phyloP scores from a whole-genome alignment of 768 basidiomycete species.

The Coprinellus micaceus region DNA sequence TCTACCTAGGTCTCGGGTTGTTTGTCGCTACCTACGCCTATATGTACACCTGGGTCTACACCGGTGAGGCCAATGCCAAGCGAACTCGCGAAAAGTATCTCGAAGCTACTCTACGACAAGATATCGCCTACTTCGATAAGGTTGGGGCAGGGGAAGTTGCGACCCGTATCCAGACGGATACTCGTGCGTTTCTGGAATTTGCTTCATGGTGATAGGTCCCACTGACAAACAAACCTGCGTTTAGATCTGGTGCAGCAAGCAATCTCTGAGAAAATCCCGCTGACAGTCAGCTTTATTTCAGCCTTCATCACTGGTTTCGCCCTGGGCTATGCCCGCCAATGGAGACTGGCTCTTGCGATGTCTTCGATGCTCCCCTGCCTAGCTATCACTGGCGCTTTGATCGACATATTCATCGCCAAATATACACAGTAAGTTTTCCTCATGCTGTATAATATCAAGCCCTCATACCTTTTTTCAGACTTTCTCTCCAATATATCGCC shows the following conservation, averaged over 20 bases:
- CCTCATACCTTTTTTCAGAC: slow-evolving; percentile 31
- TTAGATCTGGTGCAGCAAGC: slow-evolving; percentile 76
- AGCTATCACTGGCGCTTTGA: slow-evolving; percentile 53
- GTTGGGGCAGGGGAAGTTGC: slow-evolving; percentile 86
- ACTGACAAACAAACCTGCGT: too few species aligned
- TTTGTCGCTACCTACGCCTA: slow-evolving; percentile 61
- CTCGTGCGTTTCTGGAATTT: slow-evolving; percentile 51
- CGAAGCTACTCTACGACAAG: slow-evolving; percentile 66
- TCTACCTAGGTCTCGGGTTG: slow-evolving; percentile 57
- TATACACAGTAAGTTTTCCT: slow-evolving; percentile 48
- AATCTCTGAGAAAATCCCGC: slow-evolving; percentile 73
- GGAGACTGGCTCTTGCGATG: slow-evolving; percentile 73
- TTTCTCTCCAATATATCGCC: slow-evolving; percentile 62
- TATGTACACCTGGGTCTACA: slow-evolving; percentile 57
- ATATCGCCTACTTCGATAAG: slow-evolving; percentile 77
- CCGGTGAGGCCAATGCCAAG: slow-evolving; percentile 69
- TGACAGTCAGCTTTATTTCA: slow-evolving; percentile 47
- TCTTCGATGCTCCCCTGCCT: slow-evolving; percentile 74
- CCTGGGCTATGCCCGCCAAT: slow-evolving; percentile 52
- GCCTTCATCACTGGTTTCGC: slow-evolving; percentile 73
- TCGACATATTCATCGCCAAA: slow-evolving; percentile 52
- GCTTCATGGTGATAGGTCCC: too few species aligned
- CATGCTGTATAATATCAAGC: not conserved
- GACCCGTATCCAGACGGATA: slow-evolving; percentile 77
- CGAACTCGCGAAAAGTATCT: slow-evolving; percentile 76